Percentiles rank a stretch among this genome's conserved stretches.
Evolutionary conservation across 805 yeast genomes (phyloP).

Genomic region (Jamesozyma hellenica): DNA sequence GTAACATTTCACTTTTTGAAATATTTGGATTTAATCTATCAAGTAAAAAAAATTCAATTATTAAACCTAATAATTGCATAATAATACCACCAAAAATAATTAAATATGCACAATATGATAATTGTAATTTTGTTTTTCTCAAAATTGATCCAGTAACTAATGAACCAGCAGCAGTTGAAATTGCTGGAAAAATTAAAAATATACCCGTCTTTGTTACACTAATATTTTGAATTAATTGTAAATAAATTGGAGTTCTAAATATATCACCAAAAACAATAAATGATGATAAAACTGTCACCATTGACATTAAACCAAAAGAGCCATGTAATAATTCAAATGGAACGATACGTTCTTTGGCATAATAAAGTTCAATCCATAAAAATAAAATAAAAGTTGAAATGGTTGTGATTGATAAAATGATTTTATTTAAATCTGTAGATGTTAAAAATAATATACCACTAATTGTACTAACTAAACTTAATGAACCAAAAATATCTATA

Average conservation of each 20-base stretch:
- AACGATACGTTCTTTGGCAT: conserved; percentile 44
- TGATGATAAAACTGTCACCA: conserved; percentile 38
- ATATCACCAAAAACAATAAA: conserved; percentile 38
- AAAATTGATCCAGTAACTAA: conserved; percentile 42
- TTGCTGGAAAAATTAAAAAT: conserved; percentile 45
- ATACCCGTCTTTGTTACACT: conserved; percentile 46
- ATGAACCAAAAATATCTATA: conserved; percentile 61
- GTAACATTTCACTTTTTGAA: conserved; percentile 1
- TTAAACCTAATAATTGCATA: conserved; percentile 18
- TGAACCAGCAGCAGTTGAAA: conserved; percentile 45
- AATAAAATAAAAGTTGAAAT: conserved; percentile 27
- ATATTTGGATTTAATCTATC: conserved; percentile 15
- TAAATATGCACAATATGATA: conserved; percentile 24
- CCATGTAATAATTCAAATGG: conserved; percentile 46
- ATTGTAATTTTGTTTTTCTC: conserved; percentile 27
- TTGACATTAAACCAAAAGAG: conserved; percentile 44
- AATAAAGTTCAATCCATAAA: conserved; percentile 28
- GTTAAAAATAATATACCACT: conserved; percentile 38
- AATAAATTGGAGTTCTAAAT: conserved; percentile 51
- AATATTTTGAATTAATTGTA: conserved; percentile 42
- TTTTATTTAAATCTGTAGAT: conserved; percentile 38
- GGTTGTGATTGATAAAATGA: conserved; percentile 27
- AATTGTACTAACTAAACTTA: conserved; percentile 46
- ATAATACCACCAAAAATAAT: conserved; percentile 16
- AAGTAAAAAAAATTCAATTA: conserved; percentile 12